Conservation (phyloP, 305 asterid genomes). For the Rubia tinctorum region DNA sequence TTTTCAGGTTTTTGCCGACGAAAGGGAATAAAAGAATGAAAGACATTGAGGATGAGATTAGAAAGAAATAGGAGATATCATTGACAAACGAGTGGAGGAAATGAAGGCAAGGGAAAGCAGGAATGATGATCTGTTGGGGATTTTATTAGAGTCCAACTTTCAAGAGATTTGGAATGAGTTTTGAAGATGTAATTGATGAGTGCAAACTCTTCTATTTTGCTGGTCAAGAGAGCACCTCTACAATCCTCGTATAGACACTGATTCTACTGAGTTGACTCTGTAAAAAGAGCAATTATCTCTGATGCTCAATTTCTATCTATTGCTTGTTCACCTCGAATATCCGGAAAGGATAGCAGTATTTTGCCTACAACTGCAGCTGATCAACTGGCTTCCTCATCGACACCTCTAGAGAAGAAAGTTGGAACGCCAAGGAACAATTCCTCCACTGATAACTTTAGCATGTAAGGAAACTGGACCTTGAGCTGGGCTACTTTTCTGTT, state of each 20-base stretch:
- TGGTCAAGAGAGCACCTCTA: conserved; percentile 23
- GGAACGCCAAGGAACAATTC: conserved; percentile 51
- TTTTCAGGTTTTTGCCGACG: conserved; percentile 7
- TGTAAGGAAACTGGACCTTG: conserved; percentile 46
- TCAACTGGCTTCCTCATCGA: conserved; percentile 36
- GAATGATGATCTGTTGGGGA: conserved; percentile 9
- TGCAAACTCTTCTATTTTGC: conserved; percentile 23
- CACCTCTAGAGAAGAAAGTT: conserved; percentile 46
- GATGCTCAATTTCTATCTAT: conserved; percentile 43
- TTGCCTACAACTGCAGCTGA: conserved; percentile 43
- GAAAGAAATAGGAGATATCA: conserved; percentile 1
- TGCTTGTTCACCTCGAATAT: conserved; percentile 52
- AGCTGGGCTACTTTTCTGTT: conserved; percentile 14
- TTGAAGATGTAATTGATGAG: conserved; percentile 17
- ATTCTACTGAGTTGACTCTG: conserved; percentile 19
- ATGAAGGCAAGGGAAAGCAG: conserved; percentile 7
- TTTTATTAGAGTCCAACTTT: conserved; percentile 8
- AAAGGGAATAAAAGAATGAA: conserved; percentile 9
- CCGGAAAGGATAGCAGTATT: conserved; percentile 51
- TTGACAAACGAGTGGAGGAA: conserved; percentile 12
- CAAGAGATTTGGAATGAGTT: conserved; percentile 10
- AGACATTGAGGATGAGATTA: conserved; percentile 4
- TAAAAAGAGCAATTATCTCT: conserved; percentile 36
- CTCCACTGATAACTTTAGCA: conserved; percentile 50
- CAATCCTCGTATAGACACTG: conserved; percentile 18